Percentiles rank a stretch among this genome's conserved stretches.
phyloP scores from a whole-genome alignment of 441 rosid genomes.

The Mallotus japonicus region DNA sequence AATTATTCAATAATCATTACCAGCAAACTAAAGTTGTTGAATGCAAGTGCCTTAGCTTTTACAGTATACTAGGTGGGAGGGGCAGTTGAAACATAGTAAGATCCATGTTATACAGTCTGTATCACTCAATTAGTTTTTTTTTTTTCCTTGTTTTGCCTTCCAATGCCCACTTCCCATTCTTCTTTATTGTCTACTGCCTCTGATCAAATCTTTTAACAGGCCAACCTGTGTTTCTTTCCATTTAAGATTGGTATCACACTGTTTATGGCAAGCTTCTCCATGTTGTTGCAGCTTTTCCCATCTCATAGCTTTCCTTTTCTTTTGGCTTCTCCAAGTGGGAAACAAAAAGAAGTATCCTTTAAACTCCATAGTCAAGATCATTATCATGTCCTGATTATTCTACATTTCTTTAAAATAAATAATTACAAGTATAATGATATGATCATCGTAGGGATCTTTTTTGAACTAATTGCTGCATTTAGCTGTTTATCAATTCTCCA shows the following conservation, averaged over 20 bases:
- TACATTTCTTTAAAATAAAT: background rate
- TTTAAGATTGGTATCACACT: slow-evolving; percentile 41
- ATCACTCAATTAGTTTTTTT: slow-evolving; percentile 6
- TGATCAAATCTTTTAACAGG: slow-evolving; percentile 28
- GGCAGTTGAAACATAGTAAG: background rate
- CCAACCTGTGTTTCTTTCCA: slow-evolving; percentile 43
- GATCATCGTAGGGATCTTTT: too few species aligned
- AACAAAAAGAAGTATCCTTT: slow-evolving; percentile 25
- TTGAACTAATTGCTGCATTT: too few species aligned
- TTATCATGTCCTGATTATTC: background rate
- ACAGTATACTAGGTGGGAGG: slow-evolving; percentile 1
- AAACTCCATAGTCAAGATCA: background rate
- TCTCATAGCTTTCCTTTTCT: slow-evolving; percentile 15
- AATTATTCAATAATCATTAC: background rate
- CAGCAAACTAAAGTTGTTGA: background rate
- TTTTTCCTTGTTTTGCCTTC: background rate
- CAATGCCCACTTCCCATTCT: slow-evolving; percentile 15
- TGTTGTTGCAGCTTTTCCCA: slow-evolving; percentile 29
- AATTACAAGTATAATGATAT: too few species aligned
- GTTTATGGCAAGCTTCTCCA: slow-evolving; percentile 23
- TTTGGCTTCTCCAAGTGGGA: slow-evolving; percentile 20
- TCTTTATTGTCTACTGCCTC: slow-evolving; percentile 22
- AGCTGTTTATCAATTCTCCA: background rate
- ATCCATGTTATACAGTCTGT: slow-evolving; percentile 11
- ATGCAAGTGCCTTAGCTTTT: background rate